Conservation (phyloP, 2,329 filamentous ascomycete genomes). For the Exophiala aquamarina region DNA sequence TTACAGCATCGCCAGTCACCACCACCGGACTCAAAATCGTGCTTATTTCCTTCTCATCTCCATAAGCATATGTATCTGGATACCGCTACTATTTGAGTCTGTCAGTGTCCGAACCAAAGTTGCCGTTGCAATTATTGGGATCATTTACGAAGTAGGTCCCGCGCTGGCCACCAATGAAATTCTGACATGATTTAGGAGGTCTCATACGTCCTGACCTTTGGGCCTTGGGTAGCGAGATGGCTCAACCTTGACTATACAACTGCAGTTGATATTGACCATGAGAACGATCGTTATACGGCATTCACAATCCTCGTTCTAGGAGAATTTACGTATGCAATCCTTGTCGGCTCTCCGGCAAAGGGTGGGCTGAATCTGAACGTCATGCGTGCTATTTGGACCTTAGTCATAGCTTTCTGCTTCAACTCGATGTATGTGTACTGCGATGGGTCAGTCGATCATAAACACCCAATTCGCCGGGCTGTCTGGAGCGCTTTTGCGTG, state of each 20-base stretch:
- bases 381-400: constrained; percentile 48
- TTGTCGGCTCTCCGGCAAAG: constrained; percentile 49
- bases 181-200: constrained; percentile 34
- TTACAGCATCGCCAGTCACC: constrained; percentile 49
- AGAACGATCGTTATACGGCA: constrained; percentile 51
- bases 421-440: constrained; percentile 53
- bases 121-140: constrained; percentile 43
- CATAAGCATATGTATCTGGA: constrained; percentile 42
- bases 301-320: constrained; percentile 56
- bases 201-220: constrained; percentile 47
- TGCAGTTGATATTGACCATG: constrained; percentile 51
- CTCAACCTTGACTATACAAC: constrained; percentile 48
- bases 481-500: constrained; percentile 48
- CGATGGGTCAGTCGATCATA: constrained; percentile 45
- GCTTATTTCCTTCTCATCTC: constrained; percentile 45
- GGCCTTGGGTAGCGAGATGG: constrained; percentile 44
- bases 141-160: constrained; percentile 34
- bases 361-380: constrained; percentile 46
- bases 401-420: constrained; percentile 51
- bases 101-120: constrained; percentile 44
- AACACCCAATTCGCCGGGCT: constrained; percentile 48
- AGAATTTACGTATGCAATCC: constrained; percentile 51
- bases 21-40: constrained; percentile 48
- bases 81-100: constrained; percentile 46
- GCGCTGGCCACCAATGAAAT: not conserved